A percentile compares a stretch with the other conserved stretches of the same genome.
These are phyloP conservation scores for Fusarium miscanthi DNA, from an alignment of 2,329 filamentous ascomycete species.

Conservation along the genomic window DNA sequence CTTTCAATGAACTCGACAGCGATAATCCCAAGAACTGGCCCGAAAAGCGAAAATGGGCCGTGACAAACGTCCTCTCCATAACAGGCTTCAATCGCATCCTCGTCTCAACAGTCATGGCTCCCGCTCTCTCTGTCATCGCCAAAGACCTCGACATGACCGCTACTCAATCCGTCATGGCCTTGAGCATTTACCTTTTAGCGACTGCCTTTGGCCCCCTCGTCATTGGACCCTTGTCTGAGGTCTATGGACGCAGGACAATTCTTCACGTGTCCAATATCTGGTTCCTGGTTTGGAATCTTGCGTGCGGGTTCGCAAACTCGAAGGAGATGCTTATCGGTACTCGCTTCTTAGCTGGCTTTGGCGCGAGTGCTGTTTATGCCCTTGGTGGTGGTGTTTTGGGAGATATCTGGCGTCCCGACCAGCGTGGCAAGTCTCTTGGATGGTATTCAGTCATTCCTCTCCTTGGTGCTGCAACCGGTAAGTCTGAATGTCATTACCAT, in stretches of 20 bases:
- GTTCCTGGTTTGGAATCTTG: constrained; percentile 63
- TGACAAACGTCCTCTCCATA: constrained; percentile 60
- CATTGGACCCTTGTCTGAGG: constrained; percentile 59
- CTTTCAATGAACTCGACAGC: constrained; percentile 46
- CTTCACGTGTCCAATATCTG: constrained; percentile 58
- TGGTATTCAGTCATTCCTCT: constrained; percentile 55
- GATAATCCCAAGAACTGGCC: constrained; percentile 56
- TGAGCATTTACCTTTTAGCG: constrained; percentile 58
- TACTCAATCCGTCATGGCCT: constrained; percentile 58
- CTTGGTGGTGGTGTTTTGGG: constrained; percentile 60
- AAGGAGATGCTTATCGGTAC: constrained; percentile 56
- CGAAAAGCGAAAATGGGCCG: constrained; percentile 57
- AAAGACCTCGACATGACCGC: constrained; percentile 62
- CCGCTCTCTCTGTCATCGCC: constrained; percentile 60
- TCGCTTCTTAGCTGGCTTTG: constrained; percentile 61
- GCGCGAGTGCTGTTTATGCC: constrained; percentile 58
- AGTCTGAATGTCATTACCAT: neutral
- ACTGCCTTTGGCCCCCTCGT: constrained; percentile 58
- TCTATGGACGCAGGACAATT: constrained; percentile 58
- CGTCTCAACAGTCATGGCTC: constrained; percentile 64
- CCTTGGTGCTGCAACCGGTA: constrained; percentile 53
- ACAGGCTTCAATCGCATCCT: constrained; percentile 64
- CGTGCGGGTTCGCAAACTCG: constrained; percentile 55
- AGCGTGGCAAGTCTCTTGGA: constrained; percentile 56
- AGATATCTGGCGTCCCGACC: constrained; percentile 59